Base-by-base conservation (phyloP, 1,284 basidiomycete species). In the Spongispora temasekensis region DNA sequence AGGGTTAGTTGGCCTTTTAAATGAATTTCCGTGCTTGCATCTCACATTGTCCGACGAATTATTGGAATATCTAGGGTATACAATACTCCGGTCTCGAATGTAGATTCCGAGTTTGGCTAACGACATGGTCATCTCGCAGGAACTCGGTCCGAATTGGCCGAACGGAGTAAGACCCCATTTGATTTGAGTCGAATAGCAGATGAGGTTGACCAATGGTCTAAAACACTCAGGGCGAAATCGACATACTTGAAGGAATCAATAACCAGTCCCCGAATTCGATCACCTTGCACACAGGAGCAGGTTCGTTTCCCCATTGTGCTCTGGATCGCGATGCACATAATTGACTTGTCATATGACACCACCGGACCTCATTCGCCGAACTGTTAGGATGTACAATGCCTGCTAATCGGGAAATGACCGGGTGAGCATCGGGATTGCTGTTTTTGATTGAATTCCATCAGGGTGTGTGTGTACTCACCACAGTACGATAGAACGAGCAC, bases 201-300 rank as follows among this genome's bases (percentile, higher is more conserved):
- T n/a, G n/a, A n/a, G n/a, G n/a, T 12, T 1, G 5, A 13, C 31
- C 31, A 3, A 30, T 13, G 63, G 15, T 44, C 31, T 21, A 31
- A 23, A 30, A 23, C 19, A 6, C 12, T 53, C 9, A 74, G 71
- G 70, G 86, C 7, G 85, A 91, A 71, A 78, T 89, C 34, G 89
- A 90, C 70, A 87, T 91, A 54, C 59, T 91, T 30, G 89, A 91
- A 71, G 88, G 84, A 19, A 81, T 90, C 42, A 89, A 90, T 65
- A 79, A 83, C 64, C 76, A 81, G 64, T 72, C 75, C 1, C 78
- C 83, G 5, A 82, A 91, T 66, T 74, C 78, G 55, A 77, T 81
- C 3, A 88, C 87, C 9, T 72, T 93, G n/a, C 91, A 93, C 71
- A 89, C 89, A 0, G 75, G 75, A 59, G 35, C 71, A 37, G 28